Base-by-base conservation (phyloP, 1,139 yeast genomes). In the Hansenula lynferdii region DNA sequence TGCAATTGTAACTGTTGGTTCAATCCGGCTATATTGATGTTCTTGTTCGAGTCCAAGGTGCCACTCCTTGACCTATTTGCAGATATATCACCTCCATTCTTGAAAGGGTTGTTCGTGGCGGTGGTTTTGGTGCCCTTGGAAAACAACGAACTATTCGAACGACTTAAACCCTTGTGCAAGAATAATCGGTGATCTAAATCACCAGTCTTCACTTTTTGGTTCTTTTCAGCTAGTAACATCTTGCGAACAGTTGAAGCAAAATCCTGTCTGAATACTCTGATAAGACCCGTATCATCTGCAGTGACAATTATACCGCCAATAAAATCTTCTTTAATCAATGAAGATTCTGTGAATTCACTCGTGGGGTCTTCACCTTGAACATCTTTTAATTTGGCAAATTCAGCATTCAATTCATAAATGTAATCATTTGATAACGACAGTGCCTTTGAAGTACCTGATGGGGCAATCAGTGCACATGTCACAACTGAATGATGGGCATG, bases 251-350 rank as follows among this genome's bases (percentile, higher is more conserved):
- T 50, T 34, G 72, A 62, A 0, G 94, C 85, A 36, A 81, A 69
- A 58, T 89, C 96, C 46, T 86, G 84, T 49, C 97, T 69, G 56
- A 83, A 85, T 0, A 89, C 85, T 40, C 92, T 65, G 34, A 89
- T 84, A 5, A 70, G 50, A 0, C 97, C 97, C 28, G 66, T 62
- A 45, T 76, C 77, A 56, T 87, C 97, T 0, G 94, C 80, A 1
- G 95, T 80, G 3, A 89, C 81, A 22, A 87, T 75, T 29, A 65
- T 62, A 0, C 57, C 50, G 3, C 67, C 68, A 34, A 61, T 58
- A 9, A 55, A 54, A 28, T 58, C 56, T 22, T 36, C 40, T 16
- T 44, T 48, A 14, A 47, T 42, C 15, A 51, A 46, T 5, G 48
- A 32, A 10, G 47, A 26, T n/a, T 42, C 43, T 23, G 37, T 38